Conservation (phyloP, 192 early-diverging fungal species). For the Mortierella antarctica region DNA sequence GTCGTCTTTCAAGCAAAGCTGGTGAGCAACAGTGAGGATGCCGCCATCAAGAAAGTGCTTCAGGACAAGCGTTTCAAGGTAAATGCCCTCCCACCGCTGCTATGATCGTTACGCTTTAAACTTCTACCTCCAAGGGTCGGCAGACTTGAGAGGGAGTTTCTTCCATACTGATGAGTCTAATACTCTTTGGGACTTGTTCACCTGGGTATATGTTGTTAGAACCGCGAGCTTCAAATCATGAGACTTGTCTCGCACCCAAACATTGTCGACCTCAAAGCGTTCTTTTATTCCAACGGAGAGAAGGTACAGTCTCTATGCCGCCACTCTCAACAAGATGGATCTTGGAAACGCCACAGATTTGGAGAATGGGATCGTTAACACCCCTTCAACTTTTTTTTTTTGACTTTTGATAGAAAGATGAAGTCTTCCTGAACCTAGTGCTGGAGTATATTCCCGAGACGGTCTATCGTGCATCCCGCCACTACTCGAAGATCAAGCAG, state of each 20-base stretch:
- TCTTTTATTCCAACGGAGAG: constrained; percentile 96
- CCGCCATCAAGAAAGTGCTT: constrained; percentile 98
- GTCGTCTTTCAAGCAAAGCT: constrained; percentile 97
- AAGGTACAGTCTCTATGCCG: constrained; percentile 58
- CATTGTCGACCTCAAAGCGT: constrained; percentile 89
- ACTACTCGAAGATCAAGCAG: constrained; percentile 92
- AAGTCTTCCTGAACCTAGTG: constrained; percentile 95
- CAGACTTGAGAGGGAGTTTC: neutral
- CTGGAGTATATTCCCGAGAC: constrained; percentile 98
- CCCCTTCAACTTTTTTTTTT: neutral
- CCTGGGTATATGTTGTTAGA: constrained; percentile 59
- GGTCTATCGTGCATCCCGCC: constrained; percentile 91
- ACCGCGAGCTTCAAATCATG: constrained; percentile 95
- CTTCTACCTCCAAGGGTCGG: no score
- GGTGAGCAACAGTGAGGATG: constrained; percentile 78
- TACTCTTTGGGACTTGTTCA: neutral
- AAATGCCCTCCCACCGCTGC: constrained; percentile 2
- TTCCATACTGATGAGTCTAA: constrained; percentile 17
- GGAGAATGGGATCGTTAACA: neutral
- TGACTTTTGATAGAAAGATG: constrained; percentile 74
- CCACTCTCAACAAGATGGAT: neutral
- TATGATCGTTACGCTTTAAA: no score
- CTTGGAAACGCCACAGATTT: neutral
- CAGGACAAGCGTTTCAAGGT: constrained; percentile 99
- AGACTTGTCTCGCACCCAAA: constrained; percentile 92